These are phyloP conservation scores for Paramarasmius palmivorus DNA, from an alignment of 1,284 basidiomycete species.

Conservation along the genomic window DNA sequence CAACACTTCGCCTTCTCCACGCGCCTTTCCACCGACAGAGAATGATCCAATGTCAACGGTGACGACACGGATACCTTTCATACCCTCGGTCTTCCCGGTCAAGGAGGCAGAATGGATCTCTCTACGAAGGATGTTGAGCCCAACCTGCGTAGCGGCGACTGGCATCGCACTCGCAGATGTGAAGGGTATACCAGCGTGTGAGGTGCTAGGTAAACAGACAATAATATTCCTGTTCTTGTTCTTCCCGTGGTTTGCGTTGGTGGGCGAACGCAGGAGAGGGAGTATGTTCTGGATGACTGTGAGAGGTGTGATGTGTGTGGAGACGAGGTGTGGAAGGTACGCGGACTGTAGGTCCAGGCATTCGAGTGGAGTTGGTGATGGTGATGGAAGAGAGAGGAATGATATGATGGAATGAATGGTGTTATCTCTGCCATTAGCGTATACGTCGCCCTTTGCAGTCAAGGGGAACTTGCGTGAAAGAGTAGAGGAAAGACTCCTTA, in stretches of 20 bases:
- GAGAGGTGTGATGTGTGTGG: conserved; percentile 73
- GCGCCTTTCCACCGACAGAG: conserved; percentile 32
- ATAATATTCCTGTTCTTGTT: conserved; percentile 52
- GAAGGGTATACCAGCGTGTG: conserved; percentile 72
- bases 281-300: conserved; percentile 75
- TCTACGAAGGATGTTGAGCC: conserved; percentile 67
- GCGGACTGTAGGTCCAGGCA: conserved; percentile 61
- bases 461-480: conserved; percentile 82
- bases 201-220: conserved; percentile 67
- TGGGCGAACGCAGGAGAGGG: conserved; percentile 57
- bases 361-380: conserved; percentile 61
- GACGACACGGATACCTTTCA: conserved; percentile 63
- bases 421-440: conserved; percentile 58
- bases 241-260: conserved; percentile 36
- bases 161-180: conserved; percentile 68
- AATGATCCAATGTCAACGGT: conserved; percentile 69
- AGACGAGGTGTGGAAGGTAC: conserved; percentile 68
- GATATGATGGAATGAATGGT: conserved; percentile 73
- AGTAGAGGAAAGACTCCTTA: conserved; percentile 75
- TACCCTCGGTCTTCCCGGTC: conserved; percentile 50
- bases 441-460: conserved; percentile 75
- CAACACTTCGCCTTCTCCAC: conserved; percentile 36
- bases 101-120: conserved; percentile 61
- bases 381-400: conserved; percentile 58
- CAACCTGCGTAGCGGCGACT: conserved; percentile 68